phyloP scores from a whole-genome alignment of 768 basidiomycete genomes.

The Harrya chromipes region DNA sequence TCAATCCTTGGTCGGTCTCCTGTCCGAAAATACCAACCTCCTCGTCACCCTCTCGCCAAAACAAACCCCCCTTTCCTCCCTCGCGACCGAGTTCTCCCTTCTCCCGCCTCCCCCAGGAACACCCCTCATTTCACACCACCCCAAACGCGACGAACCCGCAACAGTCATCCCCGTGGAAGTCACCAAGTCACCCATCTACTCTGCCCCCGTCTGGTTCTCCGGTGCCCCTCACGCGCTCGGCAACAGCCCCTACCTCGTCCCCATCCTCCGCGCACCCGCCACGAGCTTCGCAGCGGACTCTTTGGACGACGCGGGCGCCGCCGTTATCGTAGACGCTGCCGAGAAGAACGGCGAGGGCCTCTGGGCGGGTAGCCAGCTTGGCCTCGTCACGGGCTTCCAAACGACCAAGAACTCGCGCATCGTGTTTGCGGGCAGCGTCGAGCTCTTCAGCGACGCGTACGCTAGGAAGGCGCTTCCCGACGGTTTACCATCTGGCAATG shows the following conservation, averaged over 20 bases:
- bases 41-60: slow-evolving; percentile 78
- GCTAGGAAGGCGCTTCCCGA: slow-evolving; percentile 60
- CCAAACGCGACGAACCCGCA: slow-evolving; percentile 60
- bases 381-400: slow-evolving; percentile 89
- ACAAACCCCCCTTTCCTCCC: slow-evolving; percentile 67
- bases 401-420: slow-evolving; percentile 71
- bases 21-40: slow-evolving; percentile 74
- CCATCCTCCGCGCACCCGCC: slow-evolving; percentile 73
- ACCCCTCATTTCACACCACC: slow-evolving; percentile 84
- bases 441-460: slow-evolving; percentile 75
- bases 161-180: slow-evolving; percentile 65
- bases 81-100: slow-evolving; percentile 90
- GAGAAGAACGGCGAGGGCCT: slow-evolving; percentile 76
- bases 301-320: slow-evolving; percentile 51
- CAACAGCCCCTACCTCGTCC: slow-evolving; percentile 75
- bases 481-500: slow-evolving; percentile 69
- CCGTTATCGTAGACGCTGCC: slow-evolving; percentile 64
- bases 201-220: slow-evolving; percentile 72
- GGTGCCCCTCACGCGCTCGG: slow-evolving; percentile 64
- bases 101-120: slow-evolving; percentile 83
- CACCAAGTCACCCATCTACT: slow-evolving; percentile 43
- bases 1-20: slow-evolving; percentile 70
- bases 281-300: slow-evolving; percentile 77
- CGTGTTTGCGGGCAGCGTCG: slow-evolving; percentile 78
- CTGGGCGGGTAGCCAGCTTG: slow-evolving; percentile 77